phyloP scores from a whole-genome alignment of 805 yeast genomes.

The Starmerella kuoi region DNA sequence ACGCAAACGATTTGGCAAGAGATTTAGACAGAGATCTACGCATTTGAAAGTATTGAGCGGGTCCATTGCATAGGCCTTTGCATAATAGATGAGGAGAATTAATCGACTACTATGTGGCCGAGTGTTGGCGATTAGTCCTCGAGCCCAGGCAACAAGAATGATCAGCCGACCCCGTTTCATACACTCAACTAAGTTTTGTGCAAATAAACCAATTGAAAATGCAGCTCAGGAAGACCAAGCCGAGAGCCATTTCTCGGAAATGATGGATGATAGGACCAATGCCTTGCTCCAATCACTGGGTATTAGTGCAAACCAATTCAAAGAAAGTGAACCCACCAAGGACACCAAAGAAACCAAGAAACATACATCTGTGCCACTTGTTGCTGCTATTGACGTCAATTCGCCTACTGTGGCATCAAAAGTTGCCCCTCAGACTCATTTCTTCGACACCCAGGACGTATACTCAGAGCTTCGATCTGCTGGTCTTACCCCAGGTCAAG shows the following conservation, averaged over 20 bases:
- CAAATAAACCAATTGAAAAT: background rate
- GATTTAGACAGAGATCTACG: too few species aligned
- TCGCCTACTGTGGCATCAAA: background rate
- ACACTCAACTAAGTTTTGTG: background rate
- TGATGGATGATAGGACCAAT: slow-evolving; percentile 21
- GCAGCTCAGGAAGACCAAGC: background rate
- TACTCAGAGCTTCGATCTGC: slow-evolving; percentile 40
- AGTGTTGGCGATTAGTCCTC: too few species aligned
- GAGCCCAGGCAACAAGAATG: too few species aligned
- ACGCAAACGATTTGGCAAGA: too few species aligned
- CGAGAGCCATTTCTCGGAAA: slow-evolving; percentile 18
- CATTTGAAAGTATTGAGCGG: too few species aligned
- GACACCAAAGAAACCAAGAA: background rate
- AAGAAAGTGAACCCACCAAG: background rate
- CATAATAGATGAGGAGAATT: too few species aligned
- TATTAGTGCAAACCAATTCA: slow-evolving; percentile 1
- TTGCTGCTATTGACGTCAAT: background rate
- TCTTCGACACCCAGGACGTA: slow-evolving; percentile 52
- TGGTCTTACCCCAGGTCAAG: slow-evolving; percentile 51
- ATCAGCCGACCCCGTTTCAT: too few species aligned
- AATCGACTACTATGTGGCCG: too few species aligned
- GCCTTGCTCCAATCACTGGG: slow-evolving; percentile 14
- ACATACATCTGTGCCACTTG: background rate
- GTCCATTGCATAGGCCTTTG: too few species aligned
- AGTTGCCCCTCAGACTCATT: slow-evolving; percentile 1